Conservation (phyloP, 202 grass and related monocot genomes). For the Carex arenaria region DNA sequence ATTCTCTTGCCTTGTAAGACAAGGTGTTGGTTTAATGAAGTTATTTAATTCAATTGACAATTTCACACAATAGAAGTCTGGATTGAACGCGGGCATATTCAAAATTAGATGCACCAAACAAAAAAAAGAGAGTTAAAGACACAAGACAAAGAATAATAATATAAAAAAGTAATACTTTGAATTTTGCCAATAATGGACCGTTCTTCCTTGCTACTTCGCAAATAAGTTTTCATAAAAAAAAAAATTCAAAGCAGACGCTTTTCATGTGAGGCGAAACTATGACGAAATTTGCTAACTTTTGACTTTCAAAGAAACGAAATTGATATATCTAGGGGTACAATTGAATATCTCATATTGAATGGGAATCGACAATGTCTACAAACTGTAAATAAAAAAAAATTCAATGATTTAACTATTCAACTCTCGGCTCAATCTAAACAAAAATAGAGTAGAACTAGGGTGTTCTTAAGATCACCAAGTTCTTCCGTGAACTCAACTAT, state of each 20-base stretch:
- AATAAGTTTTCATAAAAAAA: conserved; percentile 11
- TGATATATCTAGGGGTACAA: neutral
- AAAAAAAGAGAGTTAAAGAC: neutral
- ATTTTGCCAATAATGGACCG: neutral
- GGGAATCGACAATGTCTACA: neutral
- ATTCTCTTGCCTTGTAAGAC: neutral
- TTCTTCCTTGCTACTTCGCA: neutral
- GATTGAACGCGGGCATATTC: neutral
- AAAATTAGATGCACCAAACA: conserved; percentile 19
- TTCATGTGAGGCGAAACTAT: neutral
- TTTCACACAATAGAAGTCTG: neutral
- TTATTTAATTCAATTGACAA: neutral
- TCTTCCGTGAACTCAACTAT: no score
- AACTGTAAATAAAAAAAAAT: neutral
- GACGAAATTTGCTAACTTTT: neutral
- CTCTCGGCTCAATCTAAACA: no score
- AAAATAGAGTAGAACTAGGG: no score
- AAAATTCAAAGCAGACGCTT: conserved; percentile 14
- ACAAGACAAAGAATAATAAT: conserved; percentile 3
- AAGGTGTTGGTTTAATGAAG: neutral
- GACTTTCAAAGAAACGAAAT: neutral
- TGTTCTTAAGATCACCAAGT: no score
- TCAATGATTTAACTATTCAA: neutral
- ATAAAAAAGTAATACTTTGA: neutral
- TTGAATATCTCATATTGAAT: neutral